Evolutionary conservation across 495 filamentous ascomycete genomes (phyloP).

Genomic region (Apiosordaria backusii): DNA sequence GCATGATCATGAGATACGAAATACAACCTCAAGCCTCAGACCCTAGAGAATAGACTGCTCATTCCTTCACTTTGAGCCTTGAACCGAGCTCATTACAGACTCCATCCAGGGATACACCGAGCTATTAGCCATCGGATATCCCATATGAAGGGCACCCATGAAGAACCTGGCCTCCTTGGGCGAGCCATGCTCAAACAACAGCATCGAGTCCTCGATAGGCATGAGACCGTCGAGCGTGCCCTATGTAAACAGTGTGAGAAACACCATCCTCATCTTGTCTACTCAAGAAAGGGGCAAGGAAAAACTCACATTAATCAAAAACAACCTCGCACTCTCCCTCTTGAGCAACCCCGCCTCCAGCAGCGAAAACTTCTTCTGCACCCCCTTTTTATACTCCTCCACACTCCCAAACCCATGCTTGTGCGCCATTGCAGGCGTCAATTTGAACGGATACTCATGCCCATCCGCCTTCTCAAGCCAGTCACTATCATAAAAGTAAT

Average conservation of each 20-base stretch:
- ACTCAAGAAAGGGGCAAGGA: conserved; percentile 2
- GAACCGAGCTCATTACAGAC: conserved; percentile 40
- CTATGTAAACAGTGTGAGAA: conserved; percentile 38
- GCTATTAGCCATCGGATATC: conserved; percentile 55
- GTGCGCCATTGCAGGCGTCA: conserved; percentile 61
- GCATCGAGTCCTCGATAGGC: conserved; percentile 72
- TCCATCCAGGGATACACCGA: conserved; percentile 57
- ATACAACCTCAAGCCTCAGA: neutral
- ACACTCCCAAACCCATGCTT: conserved; percentile 66
- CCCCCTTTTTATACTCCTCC: conserved; percentile 57
- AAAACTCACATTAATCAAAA: conserved; percentile 63
- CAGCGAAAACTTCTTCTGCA: conserved; percentile 67
- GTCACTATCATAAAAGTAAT: conserved; percentile 62
- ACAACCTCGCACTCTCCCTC: conserved; percentile 57
- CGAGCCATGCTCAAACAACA: conserved; percentile 63
- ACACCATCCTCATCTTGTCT: neutral
- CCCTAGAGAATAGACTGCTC: neutral
- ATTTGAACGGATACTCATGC: conserved; percentile 74
- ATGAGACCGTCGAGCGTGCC: conserved; percentile 68
- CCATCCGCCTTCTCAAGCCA: conserved; percentile 67
- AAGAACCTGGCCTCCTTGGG: conserved; percentile 71
- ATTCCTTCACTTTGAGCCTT: conserved; percentile 6
- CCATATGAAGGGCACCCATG: conserved; percentile 59
- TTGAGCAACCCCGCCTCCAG: conserved; percentile 66
- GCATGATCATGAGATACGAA: neutral